A percentile compares a stretch with the other conserved stretches of the same genome.
Evolutionary conservation across 2,329 filamentous ascomycete species (phyloP).

Genomic region (Penicillium sp.): DNA sequence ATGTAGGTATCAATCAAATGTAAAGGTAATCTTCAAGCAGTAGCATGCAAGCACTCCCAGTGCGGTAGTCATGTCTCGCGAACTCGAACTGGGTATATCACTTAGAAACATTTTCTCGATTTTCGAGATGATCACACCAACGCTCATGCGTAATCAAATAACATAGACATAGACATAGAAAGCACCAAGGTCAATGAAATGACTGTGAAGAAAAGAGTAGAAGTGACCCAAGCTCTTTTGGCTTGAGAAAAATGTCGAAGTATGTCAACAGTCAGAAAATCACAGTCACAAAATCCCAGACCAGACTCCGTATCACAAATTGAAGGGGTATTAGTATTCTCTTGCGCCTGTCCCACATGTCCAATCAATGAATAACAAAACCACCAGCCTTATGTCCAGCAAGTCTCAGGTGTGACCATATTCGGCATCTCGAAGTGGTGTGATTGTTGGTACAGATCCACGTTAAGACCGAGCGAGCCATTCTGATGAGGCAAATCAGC

Average conservation of each 20-base stretch:
- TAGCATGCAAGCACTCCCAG: not conserved
- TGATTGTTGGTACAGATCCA: slow-evolving; percentile 35
- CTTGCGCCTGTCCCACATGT: not conserved
- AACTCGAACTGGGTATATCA: not conserved
- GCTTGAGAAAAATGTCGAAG: too few species aligned
- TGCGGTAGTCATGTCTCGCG: not conserved
- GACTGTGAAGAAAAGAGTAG: not conserved
- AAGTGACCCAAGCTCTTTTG: not conserved
- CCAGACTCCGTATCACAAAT: not conserved
- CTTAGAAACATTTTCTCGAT: not conserved
- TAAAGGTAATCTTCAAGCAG: not conserved
- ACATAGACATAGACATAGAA: not conserved
- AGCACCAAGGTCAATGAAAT: not conserved
- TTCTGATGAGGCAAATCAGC: slow-evolving; percentile 31
- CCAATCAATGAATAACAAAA: not conserved
- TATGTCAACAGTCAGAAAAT: not conserved
- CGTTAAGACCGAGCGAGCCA: slow-evolving; percentile 25
- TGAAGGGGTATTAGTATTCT: not conserved
- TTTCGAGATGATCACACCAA: not conserved
- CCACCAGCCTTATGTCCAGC: slow-evolving; percentile 30
- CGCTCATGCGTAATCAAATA: not conserved
- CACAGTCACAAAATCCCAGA: slow-evolving; percentile 8
- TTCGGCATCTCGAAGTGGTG: slow-evolving; percentile 34
- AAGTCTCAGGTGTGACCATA: slow-evolving; percentile 36
- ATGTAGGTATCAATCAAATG: not conserved